Evolutionary conservation across 2,329 filamentous ascomycete genomes (phyloP), one percentile per base, ranked within the genome.

Genomic region (Cladophialophora chaetospira): DNA sequence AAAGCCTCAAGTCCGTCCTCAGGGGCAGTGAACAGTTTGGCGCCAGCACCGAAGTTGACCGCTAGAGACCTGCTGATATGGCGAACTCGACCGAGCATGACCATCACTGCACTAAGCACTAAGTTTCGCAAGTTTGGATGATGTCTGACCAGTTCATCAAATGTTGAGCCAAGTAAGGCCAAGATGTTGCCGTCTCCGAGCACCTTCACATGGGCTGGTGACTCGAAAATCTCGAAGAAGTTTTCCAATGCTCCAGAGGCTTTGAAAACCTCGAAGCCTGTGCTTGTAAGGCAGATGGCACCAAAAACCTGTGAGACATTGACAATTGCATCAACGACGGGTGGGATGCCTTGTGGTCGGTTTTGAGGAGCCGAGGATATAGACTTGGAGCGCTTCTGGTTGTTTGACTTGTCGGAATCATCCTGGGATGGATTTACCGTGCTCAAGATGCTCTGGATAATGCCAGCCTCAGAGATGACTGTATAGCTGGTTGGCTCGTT

Each of bases 401-500:
- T n/a, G n/a, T 73, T 72, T 15, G 68, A 66, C 10, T 70, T 69
- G 35, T 71, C 73, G 21, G 72, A 71, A 35, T 71, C 67, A 43
- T 69, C 68, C 25, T 70, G 66, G 28, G 63, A 49, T 5, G 66
- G 61, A 42, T 68, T 67, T 47, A 81, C 95, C 3, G 92, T 86
- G 71, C 93, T 87, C 11, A 99, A 79, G 57, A 97, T 88, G 49
- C 86, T 89, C 69, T 88, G 88, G 67, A 94, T 92, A 65, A 99
- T 82, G 19, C 91, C 91, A 48, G 94, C 93, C 74, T 99, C 94
- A 11, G 90, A 91, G 63, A 99, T 94, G 21, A 96, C 91, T 25
- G 91, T 88, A 71, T 96, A 99, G 72, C 94, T 99, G 0, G 94
- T 99, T 0, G 94, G 94, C 68, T 99, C 94, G 69, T 97, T 97